Base-by-base conservation (phyloP, 2,329 filamentous ascomycete species). In the Coleophoma crateriformis region DNA sequence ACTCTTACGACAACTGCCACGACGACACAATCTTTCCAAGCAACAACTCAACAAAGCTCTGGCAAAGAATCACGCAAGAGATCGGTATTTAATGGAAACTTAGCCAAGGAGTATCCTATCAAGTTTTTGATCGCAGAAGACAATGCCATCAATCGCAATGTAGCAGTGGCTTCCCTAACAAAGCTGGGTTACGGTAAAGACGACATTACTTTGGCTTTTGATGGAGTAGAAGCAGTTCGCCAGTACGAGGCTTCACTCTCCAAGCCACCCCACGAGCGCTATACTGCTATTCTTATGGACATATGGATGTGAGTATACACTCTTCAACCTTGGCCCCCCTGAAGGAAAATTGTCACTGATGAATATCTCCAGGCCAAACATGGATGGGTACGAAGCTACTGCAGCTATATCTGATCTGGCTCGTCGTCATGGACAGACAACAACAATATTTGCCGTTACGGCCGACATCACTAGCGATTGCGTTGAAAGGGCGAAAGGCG, bases 111-210 rank as follows among this genome's bases (percentile, higher is more conserved):
- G 56, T 72, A 80, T 52, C 85, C 85, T 1, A 71, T 88, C 8
- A 84, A 77, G 10, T 83, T 88, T 54, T 72, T 88, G 3, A 79
- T 88, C 2, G 85, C 82, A 4, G 85, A 88, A 67, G 85, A 88
- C 65, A 88, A 88, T 64, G 78, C 78, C 54, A 85, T 88, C 65
- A 87, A 88, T 60, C 79, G 85, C 48, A 81, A 79, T 42, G 76
- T 88, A 0, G 72, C 87, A 14, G 76, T 85, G 27, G 81, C 70
- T 57, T 87, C 87, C 77, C 75, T 88, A 7, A 71, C 71, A 19
- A 85, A 84, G 57, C 75, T 88, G 13, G 85, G 85, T 12, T 88
- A 88, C 63, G 70, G 69, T 27, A 73, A 75, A 48, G 10, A 51
- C 2, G 53, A 58, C 41, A 75, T 88, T 13, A 71, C 76, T 48